These are phyloP conservation scores for Alternaria sp. DNA, from an alignment of 2,329 filamentous ascomycete genomes.

Conservation along the genomic window DNA sequence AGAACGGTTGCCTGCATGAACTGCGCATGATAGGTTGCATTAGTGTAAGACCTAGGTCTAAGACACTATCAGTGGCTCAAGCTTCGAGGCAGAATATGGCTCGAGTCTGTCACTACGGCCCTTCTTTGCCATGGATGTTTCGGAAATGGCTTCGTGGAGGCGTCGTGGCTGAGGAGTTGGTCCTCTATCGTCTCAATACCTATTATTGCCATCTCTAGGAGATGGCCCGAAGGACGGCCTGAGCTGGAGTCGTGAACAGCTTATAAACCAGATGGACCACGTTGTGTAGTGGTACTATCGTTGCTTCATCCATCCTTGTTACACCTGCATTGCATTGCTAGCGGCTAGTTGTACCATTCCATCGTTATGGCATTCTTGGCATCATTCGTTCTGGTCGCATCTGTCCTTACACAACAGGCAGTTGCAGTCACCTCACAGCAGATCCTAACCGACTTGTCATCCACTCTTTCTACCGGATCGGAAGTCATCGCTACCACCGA, in stretches of 20 bases:
- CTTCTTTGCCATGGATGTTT: background rate
- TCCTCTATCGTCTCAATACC: background rate
- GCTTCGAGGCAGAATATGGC: background rate
- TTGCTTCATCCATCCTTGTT: constrained; percentile 1
- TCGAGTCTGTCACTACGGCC: background rate
- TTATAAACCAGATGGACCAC: constrained; percentile 1
- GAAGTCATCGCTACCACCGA: background rate
- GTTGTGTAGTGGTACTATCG: background rate
- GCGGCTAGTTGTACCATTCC: background rate
- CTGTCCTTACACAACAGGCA: background rate
- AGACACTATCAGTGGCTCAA: background rate
- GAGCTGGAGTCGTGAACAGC: background rate
- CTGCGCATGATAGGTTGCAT: background rate
- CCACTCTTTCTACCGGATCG: background rate
- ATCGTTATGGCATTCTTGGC: constrained; percentile 2
- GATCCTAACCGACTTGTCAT: constrained; percentile 5
- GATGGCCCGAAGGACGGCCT: background rate
- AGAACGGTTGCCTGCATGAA: background rate
- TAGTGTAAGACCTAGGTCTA: background rate
- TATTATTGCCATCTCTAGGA: background rate
- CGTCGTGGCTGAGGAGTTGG: background rate
- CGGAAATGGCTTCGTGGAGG: background rate
- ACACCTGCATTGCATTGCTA: background rate
- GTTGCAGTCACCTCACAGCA: constrained; percentile 7
- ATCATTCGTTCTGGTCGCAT: background rate